Evolutionary conservation across 1,139 yeast species (phyloP), one percentile per base, ranked within the genome.

Genomic region (Ashbya aceris): DNA sequence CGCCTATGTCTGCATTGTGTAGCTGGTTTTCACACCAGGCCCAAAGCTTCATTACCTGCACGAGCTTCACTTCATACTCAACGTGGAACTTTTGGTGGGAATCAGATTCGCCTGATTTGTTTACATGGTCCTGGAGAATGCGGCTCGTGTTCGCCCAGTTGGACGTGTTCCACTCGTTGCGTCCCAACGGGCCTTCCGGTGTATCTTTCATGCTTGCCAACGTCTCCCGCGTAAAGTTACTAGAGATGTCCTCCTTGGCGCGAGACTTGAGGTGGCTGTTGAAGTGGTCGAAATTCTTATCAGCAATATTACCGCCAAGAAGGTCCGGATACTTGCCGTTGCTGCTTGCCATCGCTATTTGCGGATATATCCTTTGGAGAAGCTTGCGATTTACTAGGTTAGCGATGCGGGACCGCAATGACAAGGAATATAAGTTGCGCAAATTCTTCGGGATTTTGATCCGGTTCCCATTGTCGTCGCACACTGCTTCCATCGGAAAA

Each of bases 41-140:
- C 79, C 83, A 76, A 39, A 80, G 56, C 56, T 76, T 76, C 42
- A 79, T 67, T 37, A 79, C 63, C 43, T 74, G 69, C 46, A 75
- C 77, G 41, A 81, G 58, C 47, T 70, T 76, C 4, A 80, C 55
- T 39, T 60, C 63, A 39, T 52, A 52, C 31, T 48, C 46, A 20
- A 47, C 11, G 5, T 23, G 37, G 9, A 14, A 29, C 29, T 14
- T 34, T 20, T 34, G 29, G 13, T 34, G 6, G 30, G 36, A 40
- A n/a, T 42, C 43, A 8, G 40, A 44, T 27, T 45, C 49, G 17
- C 41, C 40, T n/a, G 30, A 28, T 8, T 41, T 45, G 7, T 33
- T 14, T 3, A 44, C 45, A 32, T 49, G 39, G 28, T 47, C 44
- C 36, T 43, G 46, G 11, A 46, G 35, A 52, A 61, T 41, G 5